phyloP scores from a whole-genome alignment of 768 basidiomycete species.

The Chalciporus sphaerocephalus region DNA sequence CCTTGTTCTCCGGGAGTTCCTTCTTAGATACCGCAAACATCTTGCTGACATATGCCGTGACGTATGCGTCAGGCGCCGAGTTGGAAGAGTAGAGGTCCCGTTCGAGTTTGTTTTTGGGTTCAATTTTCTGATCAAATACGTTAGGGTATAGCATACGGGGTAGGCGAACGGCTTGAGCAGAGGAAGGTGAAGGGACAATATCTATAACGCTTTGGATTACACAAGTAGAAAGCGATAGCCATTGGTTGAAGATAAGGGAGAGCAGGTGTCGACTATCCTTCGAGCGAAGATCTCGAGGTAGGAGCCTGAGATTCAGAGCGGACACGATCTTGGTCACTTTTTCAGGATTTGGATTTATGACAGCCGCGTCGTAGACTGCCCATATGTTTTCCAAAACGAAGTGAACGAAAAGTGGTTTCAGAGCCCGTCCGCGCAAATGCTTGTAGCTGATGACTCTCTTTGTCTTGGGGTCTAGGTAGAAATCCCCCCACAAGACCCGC shows the following conservation, averaged over 20 bases:
- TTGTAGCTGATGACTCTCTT: constrained; percentile 90
- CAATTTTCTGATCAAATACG: constrained; percentile 50
- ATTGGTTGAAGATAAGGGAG: constrained; percentile 86
- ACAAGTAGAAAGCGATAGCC: constrained; percentile 91
- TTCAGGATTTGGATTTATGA: constrained; percentile 83
- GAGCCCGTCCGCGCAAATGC: constrained; percentile 76
- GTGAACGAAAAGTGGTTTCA: constrained; percentile 96
- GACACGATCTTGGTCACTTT: constrained; percentile 86
- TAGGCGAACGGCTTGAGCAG: constrained; percentile 77
- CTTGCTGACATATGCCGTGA: constrained; percentile 92
- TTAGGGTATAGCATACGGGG: constrained; percentile 92
- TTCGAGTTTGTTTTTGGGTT: constrained; percentile 80
- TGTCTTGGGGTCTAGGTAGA: constrained; percentile 92
- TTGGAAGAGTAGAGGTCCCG: constrained; percentile 73
- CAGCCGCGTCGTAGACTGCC: constrained; percentile 91
- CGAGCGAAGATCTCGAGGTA: constrained; percentile 83
- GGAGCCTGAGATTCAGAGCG: constrained; percentile 76
- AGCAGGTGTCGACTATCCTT: constrained; percentile 86
- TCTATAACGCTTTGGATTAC: constrained; percentile 91
- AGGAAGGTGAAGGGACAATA: constrained; percentile 82
- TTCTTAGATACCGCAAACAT: constrained; percentile 90
- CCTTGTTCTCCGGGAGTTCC: constrained; percentile 85
- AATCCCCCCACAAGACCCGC: constrained; percentile 94
- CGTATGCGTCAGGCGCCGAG: constrained; percentile 48
- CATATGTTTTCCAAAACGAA: constrained; percentile 96